Conservation (phyloP, 495 filamentous ascomycete species). For the Xylaria grammica region DNA sequence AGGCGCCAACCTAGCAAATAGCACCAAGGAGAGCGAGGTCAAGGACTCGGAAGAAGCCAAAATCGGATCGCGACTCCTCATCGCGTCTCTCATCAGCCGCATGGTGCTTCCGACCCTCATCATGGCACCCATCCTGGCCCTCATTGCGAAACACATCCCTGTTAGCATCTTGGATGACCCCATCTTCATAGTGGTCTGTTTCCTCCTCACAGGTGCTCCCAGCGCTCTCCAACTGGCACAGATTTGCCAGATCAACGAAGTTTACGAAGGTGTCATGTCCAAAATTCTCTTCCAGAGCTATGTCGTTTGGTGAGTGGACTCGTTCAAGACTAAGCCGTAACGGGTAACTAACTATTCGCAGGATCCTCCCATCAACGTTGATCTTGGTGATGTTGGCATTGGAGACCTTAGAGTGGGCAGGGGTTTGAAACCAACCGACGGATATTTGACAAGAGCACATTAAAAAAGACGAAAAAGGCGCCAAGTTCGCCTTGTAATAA, state of each 20-base stretch:
- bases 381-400: conserved; percentile 88
- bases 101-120: conserved; percentile 92
- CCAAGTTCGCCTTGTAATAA: neutral
- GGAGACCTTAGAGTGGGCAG: conserved; percentile 91
- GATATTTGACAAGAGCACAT: neutral
- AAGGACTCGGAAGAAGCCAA: conserved; percentile 69
- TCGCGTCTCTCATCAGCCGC: conserved; percentile 82
- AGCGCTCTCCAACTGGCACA: conserved; percentile 94
- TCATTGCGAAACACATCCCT: conserved; percentile 90
- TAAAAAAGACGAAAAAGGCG: neutral
- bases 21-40: conserved; percentile 66
- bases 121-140: conserved; percentile 89
- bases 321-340: neutral
- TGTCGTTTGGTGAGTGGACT: conserved; percentile 78
- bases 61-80: conserved; percentile 74
- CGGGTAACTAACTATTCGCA: conserved; percentile 41
- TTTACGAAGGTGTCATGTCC: conserved; percentile 92
- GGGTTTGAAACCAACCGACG: neutral
- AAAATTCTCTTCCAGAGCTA: conserved; percentile 96
- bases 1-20: conserved; percentile 86
- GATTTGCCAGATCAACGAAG: conserved; percentile 97
- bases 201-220: conserved; percentile 91
- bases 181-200: conserved; percentile 97
- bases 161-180: conserved; percentile 96
- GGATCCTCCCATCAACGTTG: conserved; percentile 94